These are phyloP conservation scores for Penicillium cataractarum DNA, from an alignment of 495 filamentous ascomycete species.

Conservation along the genomic window DNA sequence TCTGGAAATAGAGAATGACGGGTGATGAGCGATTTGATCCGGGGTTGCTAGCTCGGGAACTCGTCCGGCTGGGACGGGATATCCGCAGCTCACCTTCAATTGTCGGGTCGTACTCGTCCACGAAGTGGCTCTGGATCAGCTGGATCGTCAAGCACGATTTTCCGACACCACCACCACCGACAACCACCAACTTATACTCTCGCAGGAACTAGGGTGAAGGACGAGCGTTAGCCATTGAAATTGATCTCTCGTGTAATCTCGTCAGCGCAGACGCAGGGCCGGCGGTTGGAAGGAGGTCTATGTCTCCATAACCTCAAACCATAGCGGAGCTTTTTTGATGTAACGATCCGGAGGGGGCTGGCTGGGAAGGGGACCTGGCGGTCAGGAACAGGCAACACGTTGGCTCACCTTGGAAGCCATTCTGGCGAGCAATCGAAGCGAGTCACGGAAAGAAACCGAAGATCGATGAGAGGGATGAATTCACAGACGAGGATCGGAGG, in stretches of 20 bases:
- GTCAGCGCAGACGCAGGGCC: background rate
- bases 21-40: conserved; percentile 25
- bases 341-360: conserved; percentile 3
- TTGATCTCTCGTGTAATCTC: background rate
- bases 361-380: conserved; percentile 1
- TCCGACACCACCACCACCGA: conserved; percentile 96
- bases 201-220: conserved; percentile 72
- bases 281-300: background rate
- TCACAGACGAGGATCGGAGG: background rate
- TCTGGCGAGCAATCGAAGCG: conserved; percentile 14
- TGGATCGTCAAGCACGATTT: conserved; percentile 99
- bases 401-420: conserved; percentile 39
- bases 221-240: conserved; percentile 21
- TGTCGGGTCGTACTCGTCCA: conserved; percentile 98
- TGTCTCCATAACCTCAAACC: background rate
- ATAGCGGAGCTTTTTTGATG: background rate
- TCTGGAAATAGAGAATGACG: conserved; percentile 56
- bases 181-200: conserved; percentile 99
- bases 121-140: conserved; percentile 98
- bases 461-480: background rate
- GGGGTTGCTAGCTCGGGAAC: conserved; percentile 14
- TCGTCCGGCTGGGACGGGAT: background rate
- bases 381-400: conserved; percentile 6
- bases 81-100: conserved; percentile 81
- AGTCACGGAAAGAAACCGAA: background rate